A percentile compares a stretch with the other conserved stretches of the same genome.
phyloP scores from a whole-genome alignment of 2,329 filamentous ascomycete species.

The Trichoderma arundinaceum region DNA sequence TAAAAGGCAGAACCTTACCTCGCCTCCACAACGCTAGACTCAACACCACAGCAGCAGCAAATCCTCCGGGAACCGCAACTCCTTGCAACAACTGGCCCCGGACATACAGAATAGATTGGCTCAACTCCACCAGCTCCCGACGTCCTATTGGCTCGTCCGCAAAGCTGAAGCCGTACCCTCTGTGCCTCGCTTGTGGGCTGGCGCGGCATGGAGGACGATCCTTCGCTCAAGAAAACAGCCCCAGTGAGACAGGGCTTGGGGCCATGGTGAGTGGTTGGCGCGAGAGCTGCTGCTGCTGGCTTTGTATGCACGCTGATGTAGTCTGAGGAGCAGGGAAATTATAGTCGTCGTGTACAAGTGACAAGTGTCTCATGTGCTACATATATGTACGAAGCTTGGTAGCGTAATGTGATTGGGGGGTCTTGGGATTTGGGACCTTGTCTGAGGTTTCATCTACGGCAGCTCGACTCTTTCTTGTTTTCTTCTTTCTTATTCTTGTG shows the following conservation, averaged over 20 bases:
- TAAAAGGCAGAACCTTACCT: too few species aligned
- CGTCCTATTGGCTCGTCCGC: constrained; percentile 5
- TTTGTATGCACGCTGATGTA: constrained; percentile 23
- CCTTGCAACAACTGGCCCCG: too few species aligned
- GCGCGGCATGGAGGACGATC: constrained; percentile 26
- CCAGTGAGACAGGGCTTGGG: neutral
- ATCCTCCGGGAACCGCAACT: too few species aligned
- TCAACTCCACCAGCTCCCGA: neutral
- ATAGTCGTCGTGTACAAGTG: neutral
- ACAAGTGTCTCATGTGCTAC: neutral
- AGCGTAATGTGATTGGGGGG: constrained; percentile 8
- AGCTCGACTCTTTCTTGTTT: neutral
- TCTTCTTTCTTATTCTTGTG: neutral
- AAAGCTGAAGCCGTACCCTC: constrained; percentile 22
- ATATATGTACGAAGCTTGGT: neutral
- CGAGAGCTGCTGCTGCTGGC: neutral
- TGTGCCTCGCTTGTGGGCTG: neutral
- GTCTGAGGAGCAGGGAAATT: constrained; percentile 14
- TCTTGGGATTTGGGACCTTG: neutral
- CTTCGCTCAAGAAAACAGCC: constrained; percentile 8
- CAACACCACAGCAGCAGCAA: too few species aligned
- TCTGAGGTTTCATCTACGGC: constrained; percentile 11
- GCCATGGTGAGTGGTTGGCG: constrained; percentile 5
- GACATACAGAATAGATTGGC: neutral
- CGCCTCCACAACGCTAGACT: too few species aligned